Evolutionary conservation across 352 stramenopile genomes (phyloP).

Genomic region (Globisporangium radiosum): DNA sequence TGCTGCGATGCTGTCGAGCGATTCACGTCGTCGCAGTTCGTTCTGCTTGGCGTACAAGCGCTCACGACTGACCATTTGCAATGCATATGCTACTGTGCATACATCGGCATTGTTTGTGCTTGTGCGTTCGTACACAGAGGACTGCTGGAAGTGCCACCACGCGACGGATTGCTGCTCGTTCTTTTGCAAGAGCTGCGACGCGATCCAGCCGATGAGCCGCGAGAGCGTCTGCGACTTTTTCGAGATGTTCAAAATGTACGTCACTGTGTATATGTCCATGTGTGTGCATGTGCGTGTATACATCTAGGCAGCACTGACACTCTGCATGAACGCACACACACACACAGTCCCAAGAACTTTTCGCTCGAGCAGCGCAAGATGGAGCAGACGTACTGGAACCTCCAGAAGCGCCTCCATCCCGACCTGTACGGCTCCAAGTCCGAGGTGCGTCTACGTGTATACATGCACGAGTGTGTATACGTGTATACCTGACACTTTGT

Average conservation of each 20-base stretch:
- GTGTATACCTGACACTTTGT: background rate
- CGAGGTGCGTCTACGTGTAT: conserved; percentile 29
- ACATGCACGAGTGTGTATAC: background rate
- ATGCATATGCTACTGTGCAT: background rate
- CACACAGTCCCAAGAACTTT: conserved; percentile 66
- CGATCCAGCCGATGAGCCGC: conserved; percentile 61
- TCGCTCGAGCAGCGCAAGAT: conserved; percentile 73
- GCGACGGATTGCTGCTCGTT: conserved; percentile 77
- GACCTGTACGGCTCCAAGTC: conserved; percentile 85
- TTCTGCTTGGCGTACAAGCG: background rate
- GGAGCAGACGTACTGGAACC: conserved; percentile 83
- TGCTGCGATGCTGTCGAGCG: too few species aligned
- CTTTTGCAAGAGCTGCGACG: conserved; percentile 74
- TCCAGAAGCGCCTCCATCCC: conserved; percentile 81
- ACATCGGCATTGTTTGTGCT: too few species aligned
- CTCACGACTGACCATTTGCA: background rate
- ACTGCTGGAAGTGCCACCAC: conserved; percentile 83
- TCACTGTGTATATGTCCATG: conserved; percentile 4
- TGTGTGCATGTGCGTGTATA: background rate
- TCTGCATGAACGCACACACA: background rate
- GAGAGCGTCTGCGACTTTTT: conserved; percentile 79
- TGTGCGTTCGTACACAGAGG: conserved; percentile 12
- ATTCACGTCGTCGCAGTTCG: too few species aligned
- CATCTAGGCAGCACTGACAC: background rate
- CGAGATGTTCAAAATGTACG: conserved; percentile 81